phyloP scores from a whole-genome alignment of 2,329 filamentous ascomycete species.

The Neocucurbitaria cava region DNA sequence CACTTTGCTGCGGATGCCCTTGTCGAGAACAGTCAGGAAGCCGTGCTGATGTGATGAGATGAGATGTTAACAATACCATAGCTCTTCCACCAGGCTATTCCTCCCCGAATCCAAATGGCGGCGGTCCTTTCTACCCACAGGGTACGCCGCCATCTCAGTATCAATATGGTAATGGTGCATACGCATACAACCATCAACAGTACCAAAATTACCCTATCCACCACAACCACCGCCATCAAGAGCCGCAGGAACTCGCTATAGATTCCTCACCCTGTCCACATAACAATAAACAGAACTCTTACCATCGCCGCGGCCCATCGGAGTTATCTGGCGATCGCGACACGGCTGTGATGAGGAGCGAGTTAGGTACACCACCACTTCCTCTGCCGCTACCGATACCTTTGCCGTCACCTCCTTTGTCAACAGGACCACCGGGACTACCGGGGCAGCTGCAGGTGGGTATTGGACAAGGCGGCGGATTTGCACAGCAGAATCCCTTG shows the following conservation, averaged over 20 bases:
- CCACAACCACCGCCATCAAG: neutral
- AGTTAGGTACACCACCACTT: slow-evolving; percentile 14
- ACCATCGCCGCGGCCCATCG: slow-evolving; percentile 1
- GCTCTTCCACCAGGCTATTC: slow-evolving; percentile 19
- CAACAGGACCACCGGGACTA: too few species aligned
- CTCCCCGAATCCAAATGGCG: slow-evolving; percentile 3
- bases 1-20: too few species aligned
- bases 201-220: slow-evolving; percentile 1
- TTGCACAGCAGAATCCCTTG: neutral
- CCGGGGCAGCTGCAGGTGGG: too few species aligned
- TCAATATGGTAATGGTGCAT: neutral
- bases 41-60: too few species aligned
- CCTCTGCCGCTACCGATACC: too few species aligned
- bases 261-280: neutral
- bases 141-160: neutral
- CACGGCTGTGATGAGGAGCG: slow-evolving; percentile 1
- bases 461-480: too few species aligned
- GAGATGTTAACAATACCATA: too few species aligned
- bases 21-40: too few species aligned
- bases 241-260: slow-evolving; percentile 19
- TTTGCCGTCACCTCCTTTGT: neutral
- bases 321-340: slow-evolving; percentile 19
- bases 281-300: too few species aligned
- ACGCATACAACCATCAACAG: neutral
- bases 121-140: neutral